phyloP scores from a whole-genome alignment of 2,329 filamentous ascomycete species.

The Cadophora malorum region DNA sequence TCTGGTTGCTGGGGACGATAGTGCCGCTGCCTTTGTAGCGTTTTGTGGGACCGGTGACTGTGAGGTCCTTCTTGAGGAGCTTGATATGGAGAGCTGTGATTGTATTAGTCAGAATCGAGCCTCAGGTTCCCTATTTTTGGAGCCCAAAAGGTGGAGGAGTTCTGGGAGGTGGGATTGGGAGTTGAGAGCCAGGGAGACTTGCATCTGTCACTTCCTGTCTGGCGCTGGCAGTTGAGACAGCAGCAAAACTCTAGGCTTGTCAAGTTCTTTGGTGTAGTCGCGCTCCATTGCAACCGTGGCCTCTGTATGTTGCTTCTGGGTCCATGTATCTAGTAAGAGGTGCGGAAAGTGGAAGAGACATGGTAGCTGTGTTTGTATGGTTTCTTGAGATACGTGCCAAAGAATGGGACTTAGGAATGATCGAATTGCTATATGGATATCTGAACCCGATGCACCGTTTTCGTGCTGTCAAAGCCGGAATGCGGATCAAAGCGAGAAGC shows the following conservation, averaged over 20 bases:
- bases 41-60: background rate
- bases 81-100: background rate
- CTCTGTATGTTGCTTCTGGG: background rate
- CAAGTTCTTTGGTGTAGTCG: background rate
- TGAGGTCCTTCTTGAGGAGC: background rate
- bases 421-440: background rate
- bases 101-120: too few species aligned
- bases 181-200: background rate
- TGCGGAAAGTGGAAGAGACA: background rate
- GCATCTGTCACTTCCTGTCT: background rate
- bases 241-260: background rate
- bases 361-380: too few species aligned
- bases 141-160: too few species aligned
- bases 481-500: background rate
- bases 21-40: conserved; percentile 1
- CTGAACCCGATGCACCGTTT: background rate
- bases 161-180: background rate
- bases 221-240: background rate
- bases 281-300: background rate
- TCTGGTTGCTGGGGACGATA: background rate
- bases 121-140: too few species aligned
- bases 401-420: too few species aligned
- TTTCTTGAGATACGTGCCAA: too few species aligned
- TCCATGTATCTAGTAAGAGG: background rate
- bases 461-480: background rate